These are phyloP conservation scores for Hypsizygus marmoreus DNA, from an alignment of 768 basidiomycete genomes.

Conservation along the genomic window DNA sequence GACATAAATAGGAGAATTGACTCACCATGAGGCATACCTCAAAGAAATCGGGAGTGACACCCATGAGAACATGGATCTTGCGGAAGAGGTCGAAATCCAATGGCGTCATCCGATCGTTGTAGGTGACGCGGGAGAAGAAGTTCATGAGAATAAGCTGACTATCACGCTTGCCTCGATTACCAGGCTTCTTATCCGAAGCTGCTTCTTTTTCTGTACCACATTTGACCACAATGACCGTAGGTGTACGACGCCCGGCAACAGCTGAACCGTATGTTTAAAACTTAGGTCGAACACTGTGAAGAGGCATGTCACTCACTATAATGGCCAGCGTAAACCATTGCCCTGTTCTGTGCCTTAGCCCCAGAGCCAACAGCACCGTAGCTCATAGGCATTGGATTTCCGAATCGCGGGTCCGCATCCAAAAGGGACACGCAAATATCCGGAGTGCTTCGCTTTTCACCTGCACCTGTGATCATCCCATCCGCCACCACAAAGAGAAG, in stretches of 20 bases:
- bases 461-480: slow-evolving; percentile 98
- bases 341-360: slow-evolving; percentile 86
- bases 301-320: slow-evolving; percentile 68
- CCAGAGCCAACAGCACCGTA: slow-evolving; percentile 92
- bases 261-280: slow-evolving; percentile 32
- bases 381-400: slow-evolving; percentile 93
- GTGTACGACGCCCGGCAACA: slow-evolving; percentile 87
- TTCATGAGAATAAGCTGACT: slow-evolving; percentile 99
- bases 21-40: slow-evolving; percentile 96
- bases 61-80: slow-evolving; percentile 94
- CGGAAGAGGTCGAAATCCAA: slow-evolving; percentile 98
- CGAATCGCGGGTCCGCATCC: slow-evolving; percentile 93
- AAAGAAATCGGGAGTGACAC: slow-evolving; percentile 98
- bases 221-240: slow-evolving; percentile 93
- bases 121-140: slow-evolving; percentile 98
- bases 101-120: slow-evolving; percentile 98
- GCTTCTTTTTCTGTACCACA: slow-evolving; percentile 92
- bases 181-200: slow-evolving; percentile 84
- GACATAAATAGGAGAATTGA: slow-evolving; percentile 14
- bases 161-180: slow-evolving; percentile 98
- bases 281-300: background rate
- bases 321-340: slow-evolving; percentile 99
- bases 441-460: slow-evolving; percentile 94
- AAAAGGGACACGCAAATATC: slow-evolving; percentile 93
- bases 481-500: slow-evolving; percentile 94